Base-by-base conservation (phyloP, 257 asterid species). In the Marsdenia floribunda region DNA sequence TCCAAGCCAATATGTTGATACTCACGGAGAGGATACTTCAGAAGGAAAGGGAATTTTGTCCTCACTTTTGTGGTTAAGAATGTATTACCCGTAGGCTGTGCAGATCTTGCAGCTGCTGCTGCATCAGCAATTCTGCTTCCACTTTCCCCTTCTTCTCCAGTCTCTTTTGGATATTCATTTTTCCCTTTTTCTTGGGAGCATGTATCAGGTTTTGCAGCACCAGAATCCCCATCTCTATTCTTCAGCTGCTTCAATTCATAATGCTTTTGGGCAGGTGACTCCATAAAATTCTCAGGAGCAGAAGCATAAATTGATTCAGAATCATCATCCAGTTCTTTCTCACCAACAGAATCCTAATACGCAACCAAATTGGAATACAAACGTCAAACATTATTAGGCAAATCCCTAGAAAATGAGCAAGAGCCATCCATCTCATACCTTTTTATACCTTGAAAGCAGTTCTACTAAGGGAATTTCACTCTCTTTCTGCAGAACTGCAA, bases 1-100 rank as follows among this genome's bases (percentile, higher is more conserved):
- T 95, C 98, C 91, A 95, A 82, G 75, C 99, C 99, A 76, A 95
- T 95, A 80, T 95, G 99, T 68, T 95, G 99, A 87, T 95, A 95
- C 87, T 95, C 99, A 54, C 99, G 98, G 74, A 95, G 88, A 44
- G 99, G 91, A 89, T 84, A 95, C 89, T 95, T 95, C 67, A 95
- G 87, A 83, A 95, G 94, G 83, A 95, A 95, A 47, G 99, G 99
- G 76, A 92, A 95, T 87, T 95, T 95, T 3, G 98, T 95, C 42
- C 96, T 87, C 82, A 95, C 99, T 85, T 93, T 87, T 40, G 99
- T 90, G 54, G 99, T 95, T 49, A 85, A 90, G 86, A 95, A 95
- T 71, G 99, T 95, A 79, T 91, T 95, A 66, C 99, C 99, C 73
- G 99, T 95, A 64, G 99, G 99, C 75, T 95, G 99, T 66, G 99